Percentiles rank a stretch among this genome's conserved stretches.
phyloP scores from a whole-genome alignment of 192 early-diverging fungal genomes.

The Coemansia sp. region DNA sequence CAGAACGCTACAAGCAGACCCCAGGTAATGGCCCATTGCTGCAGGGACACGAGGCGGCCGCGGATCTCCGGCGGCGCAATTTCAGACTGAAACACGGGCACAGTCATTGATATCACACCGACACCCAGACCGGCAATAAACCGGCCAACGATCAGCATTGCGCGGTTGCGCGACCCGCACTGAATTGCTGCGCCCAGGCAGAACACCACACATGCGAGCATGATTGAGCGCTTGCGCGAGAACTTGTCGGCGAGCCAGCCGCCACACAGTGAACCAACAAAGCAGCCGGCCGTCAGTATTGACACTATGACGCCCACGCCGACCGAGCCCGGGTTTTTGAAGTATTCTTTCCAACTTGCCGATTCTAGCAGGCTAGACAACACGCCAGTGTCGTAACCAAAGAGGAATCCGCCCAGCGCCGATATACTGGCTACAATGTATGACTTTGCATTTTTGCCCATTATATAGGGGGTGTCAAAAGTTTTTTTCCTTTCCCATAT shows the following conservation, averaged over 20 bases:
- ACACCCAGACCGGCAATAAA: conserved; percentile 80
- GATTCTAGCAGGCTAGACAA: too few species aligned
- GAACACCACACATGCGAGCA: conserved; percentile 64
- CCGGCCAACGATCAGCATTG: conserved; percentile 74
- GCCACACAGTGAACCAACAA: conserved; percentile 67
- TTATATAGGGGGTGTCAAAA: too few species aligned
- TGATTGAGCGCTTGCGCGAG: conserved; percentile 70
- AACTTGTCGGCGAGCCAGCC: conserved; percentile 67
- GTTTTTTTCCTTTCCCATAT: too few species aligned
- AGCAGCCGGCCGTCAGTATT: conserved; percentile 70
- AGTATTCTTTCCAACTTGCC: conserved; percentile 61
- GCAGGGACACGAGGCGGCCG: conserved; percentile 80
- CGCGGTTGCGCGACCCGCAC: conserved; percentile 55
- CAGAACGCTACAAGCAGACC: conserved; percentile 64
- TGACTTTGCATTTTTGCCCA: conserved; percentile 10
- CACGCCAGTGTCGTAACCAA: conserved; percentile 74
- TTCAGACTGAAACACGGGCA: conserved; percentile 77
- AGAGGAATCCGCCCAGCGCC: conserved; percentile 45
- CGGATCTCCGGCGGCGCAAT: conserved; percentile 80
- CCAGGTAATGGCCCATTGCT: conserved; percentile 95
- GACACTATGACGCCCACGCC: conserved; percentile 65
- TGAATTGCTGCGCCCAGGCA: conserved; percentile 74
- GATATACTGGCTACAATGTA: conserved; percentile 50
- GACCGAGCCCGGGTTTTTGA: conserved; percentile 51
- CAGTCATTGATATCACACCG: conserved; percentile 72